Evolutionary conservation across 2,329 filamentous ascomycete genomes (phyloP), one percentile per base, ranked within the genome.

Genomic region (Arthrobotrys megalospora): DNA sequence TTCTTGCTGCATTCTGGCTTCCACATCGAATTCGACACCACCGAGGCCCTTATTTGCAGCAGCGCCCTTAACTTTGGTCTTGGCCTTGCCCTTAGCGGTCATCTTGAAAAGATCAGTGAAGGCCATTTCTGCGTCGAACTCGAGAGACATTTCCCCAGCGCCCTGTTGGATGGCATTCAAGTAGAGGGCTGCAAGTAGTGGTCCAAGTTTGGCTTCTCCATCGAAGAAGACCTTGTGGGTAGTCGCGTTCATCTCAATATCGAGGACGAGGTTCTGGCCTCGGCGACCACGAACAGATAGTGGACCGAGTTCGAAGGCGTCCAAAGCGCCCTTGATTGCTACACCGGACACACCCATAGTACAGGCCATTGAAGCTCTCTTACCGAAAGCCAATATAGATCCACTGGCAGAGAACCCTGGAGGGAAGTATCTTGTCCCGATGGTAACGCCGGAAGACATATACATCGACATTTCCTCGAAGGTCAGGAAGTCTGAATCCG

Each of bases 391-490:
- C 11, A 64, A 19, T 11, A 64, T 64, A 14, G 60, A 64, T 48
- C 60, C 60, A 11, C 60, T 64, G 32, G 60, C 60, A 21, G 60
- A 64, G 60, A 64, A 64, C 7, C 60, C 60, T 34, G 60, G 60
- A 24, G 60, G 60, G 43, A 64, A 50, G 60, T 64, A 64, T 50
- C 60, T 64, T 36, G 60, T 64, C 11, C 60, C 60, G 16, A 64
- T 64, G 7, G 41, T 48, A 14, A 64, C 60, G 36, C 60, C 60
- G 21, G 60, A 64, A 6, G 60, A 64, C 60, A 64, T 64, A 24
- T 64, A 64, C 12, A 64, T 34, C 8, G 60, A 64, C 60, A 64
- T 48, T 14, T 64, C 60, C 41, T 64, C 60, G 43, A 64, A 64
- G 14, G 60, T 34, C 41, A 64, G 48, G 60, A 64, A 64, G 19